phyloP scores from a whole-genome alignment of 1,139 yeast species.

The Wickerhamomyces sp. region DNA sequence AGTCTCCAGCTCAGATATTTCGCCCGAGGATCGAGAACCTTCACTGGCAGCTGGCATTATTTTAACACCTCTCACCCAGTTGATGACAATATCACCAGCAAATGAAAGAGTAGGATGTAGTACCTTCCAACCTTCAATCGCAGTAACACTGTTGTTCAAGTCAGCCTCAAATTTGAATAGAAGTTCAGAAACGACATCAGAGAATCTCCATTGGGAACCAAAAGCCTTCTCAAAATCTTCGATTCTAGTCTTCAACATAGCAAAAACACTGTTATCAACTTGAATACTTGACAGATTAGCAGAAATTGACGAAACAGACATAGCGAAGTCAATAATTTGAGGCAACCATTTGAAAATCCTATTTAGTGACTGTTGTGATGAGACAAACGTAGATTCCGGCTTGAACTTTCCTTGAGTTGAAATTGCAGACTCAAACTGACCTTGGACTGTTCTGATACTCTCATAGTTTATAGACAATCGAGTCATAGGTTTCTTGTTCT shows the following conservation, averaged over 20 bases:
- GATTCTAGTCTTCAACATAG: conserved; percentile 12
- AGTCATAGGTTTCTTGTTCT: conserved; percentile 43
- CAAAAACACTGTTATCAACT: conserved; percentile 19
- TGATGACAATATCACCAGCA: conserved; percentile 40
- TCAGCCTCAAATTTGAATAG: conserved; percentile 8
- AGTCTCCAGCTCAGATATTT: conserved; percentile 33
- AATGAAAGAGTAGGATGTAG: conserved; percentile 33
- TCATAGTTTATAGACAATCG: conserved; percentile 26
- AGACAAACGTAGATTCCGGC: conserved; percentile 1
- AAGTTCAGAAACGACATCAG: conserved; percentile 5
- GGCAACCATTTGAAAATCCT: conserved; percentile 38
- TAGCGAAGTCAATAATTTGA: conserved; percentile 43
- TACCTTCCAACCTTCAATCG: conserved; percentile 28
- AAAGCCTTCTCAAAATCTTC: conserved; percentile 10
- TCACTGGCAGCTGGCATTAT: background rate
- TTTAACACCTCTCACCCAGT: conserved; percentile 32
- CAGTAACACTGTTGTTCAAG: conserved; percentile 15
- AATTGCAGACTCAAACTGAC: conserved; percentile 6
- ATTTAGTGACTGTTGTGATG: conserved; percentile 9
- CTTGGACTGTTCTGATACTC: conserved; percentile 15
- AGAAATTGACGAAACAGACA: conserved; percentile 28
- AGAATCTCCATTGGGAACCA: conserved; percentile 13
- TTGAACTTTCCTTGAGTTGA: conserved; percentile 5
- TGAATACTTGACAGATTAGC: conserved; percentile 14
- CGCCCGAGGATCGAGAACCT: conserved; percentile 25